These are phyloP conservation scores for Colletotrichum sublineola DNA, from an alignment of 2,329 filamentous ascomycete species.

Conservation along the genomic window DNA sequence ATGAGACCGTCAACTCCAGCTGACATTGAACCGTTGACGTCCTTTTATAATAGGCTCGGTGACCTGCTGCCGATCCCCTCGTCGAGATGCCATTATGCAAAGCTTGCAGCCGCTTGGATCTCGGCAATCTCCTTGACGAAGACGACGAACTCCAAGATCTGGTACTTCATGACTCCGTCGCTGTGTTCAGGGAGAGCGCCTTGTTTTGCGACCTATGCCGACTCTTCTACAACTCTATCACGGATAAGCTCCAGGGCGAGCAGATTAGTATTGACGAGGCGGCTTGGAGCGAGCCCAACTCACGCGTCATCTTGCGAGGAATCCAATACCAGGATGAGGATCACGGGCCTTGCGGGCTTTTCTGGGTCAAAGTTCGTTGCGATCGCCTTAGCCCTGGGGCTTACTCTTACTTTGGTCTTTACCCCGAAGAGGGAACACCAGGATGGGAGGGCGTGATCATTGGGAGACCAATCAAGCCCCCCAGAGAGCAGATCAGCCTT, in stretches of 20 bases:
- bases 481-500: not conserved
- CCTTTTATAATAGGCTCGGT: not conserved
- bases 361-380: constrained; percentile 5
- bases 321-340: not conserved
- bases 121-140: not conserved
- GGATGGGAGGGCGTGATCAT: not conserved
- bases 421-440: not conserved
- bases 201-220: not conserved
- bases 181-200: not conserved
- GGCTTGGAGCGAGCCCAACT: not conserved
- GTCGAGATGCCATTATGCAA: not conserved
- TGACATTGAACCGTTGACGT: not conserved
- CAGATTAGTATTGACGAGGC: not conserved
- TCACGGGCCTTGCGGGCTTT: not conserved
- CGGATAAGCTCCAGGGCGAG: not conserved
- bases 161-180: not conserved
- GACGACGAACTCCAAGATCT: not conserved
- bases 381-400: not conserved
- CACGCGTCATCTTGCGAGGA: not conserved
- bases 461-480: constrained; percentile 2
- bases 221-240: not conserved
- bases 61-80: not conserved
- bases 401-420: constrained; percentile 9
- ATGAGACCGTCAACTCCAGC: not conserved
- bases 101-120: constrained; percentile 1